Evolutionary conservation across 2,329 filamentous ascomycete species (phyloP), one percentile per base, ranked within the genome.

Genomic region (Exophiala sp.): DNA sequence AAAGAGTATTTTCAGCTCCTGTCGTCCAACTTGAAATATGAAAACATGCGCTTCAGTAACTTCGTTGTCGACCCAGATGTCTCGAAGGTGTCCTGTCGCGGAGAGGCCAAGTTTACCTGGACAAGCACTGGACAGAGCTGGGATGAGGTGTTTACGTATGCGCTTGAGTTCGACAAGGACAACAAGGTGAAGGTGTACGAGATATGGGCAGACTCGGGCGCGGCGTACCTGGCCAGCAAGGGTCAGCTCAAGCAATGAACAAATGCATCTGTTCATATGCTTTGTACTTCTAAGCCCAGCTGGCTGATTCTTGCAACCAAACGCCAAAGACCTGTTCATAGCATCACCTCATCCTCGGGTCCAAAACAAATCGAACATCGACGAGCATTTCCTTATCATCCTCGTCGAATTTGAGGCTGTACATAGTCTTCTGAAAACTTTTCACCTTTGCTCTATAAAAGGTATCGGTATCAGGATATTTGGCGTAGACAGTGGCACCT

Each of bases 361-460:
- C 88, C 47, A 92, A 79, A 7, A 92, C 88, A 66, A 88, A 88
- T 46, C 88, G 79, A 55, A 86, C 76, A 63, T 88, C 87, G 20
- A 92, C 88, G 60, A 87, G 82, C 70, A 89, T 87, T 67, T 88
- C 81, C 59, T 84, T 89, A 62, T 84, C 85, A 58, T 79, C 86
- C 66, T 89, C 87, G 11, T 92, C 89, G 63, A 92, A 92, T 59
- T 88, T 84, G 60, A 92, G 74, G 52, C 71, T 68, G 58, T 75
- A 77, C 49, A 69, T 68, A 42, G 75, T 73, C 59, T 76, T 78
- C 64, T 73, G 85, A 75, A 76, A 82, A 29, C 55, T 85, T 34
- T 85, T 85, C 71, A 89, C 87, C 62, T 91, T 87, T 1, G 89
- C 89, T 67, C 88, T 85, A 69, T 94, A 94, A 64, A 94, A 92